Percentiles rank a stretch among this genome's conserved stretches.
Evolutionary conservation across 345 rosid genomes (phyloP).

Genomic region (Gossypium arboreum): DNA sequence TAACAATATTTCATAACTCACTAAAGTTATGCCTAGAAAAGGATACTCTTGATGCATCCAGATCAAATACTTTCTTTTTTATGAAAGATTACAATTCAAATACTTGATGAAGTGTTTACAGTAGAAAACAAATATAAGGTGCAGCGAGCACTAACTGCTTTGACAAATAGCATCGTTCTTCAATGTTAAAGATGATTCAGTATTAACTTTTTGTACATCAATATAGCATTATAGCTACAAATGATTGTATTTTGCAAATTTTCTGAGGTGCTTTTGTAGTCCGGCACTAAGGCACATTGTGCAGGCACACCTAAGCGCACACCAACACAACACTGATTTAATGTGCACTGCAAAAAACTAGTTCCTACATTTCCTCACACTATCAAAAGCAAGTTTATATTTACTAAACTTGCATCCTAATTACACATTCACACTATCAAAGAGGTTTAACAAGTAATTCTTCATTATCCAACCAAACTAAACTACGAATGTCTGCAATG

Average conservation of each 20-base stretch:
- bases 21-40: neutral
- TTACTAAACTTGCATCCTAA: neutral
- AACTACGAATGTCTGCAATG: neutral
- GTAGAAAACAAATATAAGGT: neutral
- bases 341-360: too few species aligned
- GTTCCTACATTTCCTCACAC: neutral
- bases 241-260: neutral
- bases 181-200: neutral
- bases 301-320: too few species aligned
- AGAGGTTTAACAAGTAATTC: too few species aligned
- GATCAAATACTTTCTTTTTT: too few species aligned
- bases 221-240: neutral
- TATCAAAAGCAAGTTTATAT: neutral
- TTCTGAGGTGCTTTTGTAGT: neutral
- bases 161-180: neutral
- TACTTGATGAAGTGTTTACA: too few species aligned
- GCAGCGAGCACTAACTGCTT: constrained; percentile 30
- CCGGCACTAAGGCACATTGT: neutral
- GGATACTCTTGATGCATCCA: neutral
- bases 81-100: neutral
- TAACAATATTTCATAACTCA: neutral
- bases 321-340: neutral
- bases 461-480: neutral
- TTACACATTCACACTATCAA: neutral
- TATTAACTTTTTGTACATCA: neutral